These are phyloP conservation scores for Trichoderma aggressivum DNA, from an alignment of 2,329 filamentous ascomycete species.

Conservation along the genomic window DNA sequence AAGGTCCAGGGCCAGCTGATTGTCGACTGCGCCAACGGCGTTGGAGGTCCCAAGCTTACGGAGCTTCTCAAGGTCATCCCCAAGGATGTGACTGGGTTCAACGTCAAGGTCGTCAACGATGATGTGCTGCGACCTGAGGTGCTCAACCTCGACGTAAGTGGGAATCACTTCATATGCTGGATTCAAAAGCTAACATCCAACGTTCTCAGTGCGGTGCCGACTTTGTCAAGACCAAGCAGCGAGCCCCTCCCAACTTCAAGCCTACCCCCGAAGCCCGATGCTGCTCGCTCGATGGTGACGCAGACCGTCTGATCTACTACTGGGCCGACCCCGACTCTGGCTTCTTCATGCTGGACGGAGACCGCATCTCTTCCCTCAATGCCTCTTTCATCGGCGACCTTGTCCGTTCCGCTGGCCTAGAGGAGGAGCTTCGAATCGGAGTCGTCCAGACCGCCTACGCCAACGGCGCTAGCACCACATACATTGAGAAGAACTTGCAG, in stretches of 20 bases:
- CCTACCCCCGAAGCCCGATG: constrained; percentile 72
- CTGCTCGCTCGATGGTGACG: constrained; percentile 92
- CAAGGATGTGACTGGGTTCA: constrained; percentile 63
- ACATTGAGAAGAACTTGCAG: constrained; percentile 81
- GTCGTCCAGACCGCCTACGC: constrained; percentile 98
- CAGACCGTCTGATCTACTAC: constrained; percentile 94
- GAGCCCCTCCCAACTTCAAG: constrained; percentile 79
- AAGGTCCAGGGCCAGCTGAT: constrained; percentile 71
- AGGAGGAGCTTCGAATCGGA: constrained; percentile 79
- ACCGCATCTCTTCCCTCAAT: constrained; percentile 91
- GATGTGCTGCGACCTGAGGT: constrained; percentile 86
- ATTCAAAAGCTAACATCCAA: constrained; percentile 2
- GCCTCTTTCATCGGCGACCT: constrained; percentile 93
- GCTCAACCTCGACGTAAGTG: constrained; percentile 77
- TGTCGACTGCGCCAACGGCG: constrained; percentile 95
- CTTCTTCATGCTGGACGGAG: constrained; percentile 92
- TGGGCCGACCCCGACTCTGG: constrained; percentile 77
- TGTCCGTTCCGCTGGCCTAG: constrained; percentile 72
- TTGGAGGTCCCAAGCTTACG: constrained; percentile 85
- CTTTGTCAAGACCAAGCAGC: constrained; percentile 95
- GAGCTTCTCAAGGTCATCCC: constrained; percentile 84
- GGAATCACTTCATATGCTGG: not conserved
- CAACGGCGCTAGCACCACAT: constrained; percentile 90
- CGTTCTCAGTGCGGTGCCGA: constrained; percentile 79
- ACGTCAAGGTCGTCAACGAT: constrained; percentile 88